phyloP scores from a whole-genome alignment of 2,329 filamentous ascomycete genomes.

The Talaromyces sp. region DNA sequence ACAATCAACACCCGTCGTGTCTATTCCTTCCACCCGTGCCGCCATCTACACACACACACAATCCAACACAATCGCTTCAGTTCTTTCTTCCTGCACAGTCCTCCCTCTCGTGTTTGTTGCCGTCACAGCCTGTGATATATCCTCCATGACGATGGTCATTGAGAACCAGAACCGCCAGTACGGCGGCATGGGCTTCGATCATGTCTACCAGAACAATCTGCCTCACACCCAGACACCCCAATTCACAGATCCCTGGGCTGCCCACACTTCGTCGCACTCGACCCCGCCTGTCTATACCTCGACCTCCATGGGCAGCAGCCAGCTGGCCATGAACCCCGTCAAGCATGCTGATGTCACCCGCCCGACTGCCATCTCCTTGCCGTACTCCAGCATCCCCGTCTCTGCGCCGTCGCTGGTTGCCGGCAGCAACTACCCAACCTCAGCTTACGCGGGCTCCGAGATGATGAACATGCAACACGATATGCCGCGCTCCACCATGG shows the following conservation, averaged over 20 bases:
- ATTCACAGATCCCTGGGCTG: slow-evolving; percentile 86
- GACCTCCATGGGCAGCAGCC: slow-evolving; percentile 55
- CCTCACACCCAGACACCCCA: slow-evolving; percentile 61
- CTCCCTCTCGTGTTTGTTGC: not conserved
- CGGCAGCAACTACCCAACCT: slow-evolving; percentile 61
- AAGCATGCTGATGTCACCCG: slow-evolving; percentile 55
- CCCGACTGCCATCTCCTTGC: slow-evolving; percentile 61
- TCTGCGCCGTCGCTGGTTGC: slow-evolving; percentile 67
- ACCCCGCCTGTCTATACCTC: slow-evolving; percentile 59
- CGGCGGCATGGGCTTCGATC: slow-evolving; percentile 71
- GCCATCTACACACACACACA: not conserved
- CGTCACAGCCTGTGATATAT: slow-evolving; percentile 6
- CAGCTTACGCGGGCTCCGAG: slow-evolving; percentile 57
- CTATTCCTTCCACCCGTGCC: no score
- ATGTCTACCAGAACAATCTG: slow-evolving; percentile 66
- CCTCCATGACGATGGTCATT: slow-evolving; percentile 90
- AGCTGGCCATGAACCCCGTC: slow-evolving; percentile 55
- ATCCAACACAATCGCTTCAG: no score
- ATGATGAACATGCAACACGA: slow-evolving; percentile 71
- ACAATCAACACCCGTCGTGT: not conserved
- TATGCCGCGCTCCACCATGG: slow-evolving; percentile 69
- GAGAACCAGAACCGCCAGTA: slow-evolving; percentile 81
- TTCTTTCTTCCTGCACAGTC: not conserved
- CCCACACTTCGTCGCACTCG: slow-evolving; percentile 56
- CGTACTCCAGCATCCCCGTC: slow-evolving; percentile 68